phyloP scores from a whole-genome alignment of 306 rosid genomes.

The Inga oerstediana region DNA sequence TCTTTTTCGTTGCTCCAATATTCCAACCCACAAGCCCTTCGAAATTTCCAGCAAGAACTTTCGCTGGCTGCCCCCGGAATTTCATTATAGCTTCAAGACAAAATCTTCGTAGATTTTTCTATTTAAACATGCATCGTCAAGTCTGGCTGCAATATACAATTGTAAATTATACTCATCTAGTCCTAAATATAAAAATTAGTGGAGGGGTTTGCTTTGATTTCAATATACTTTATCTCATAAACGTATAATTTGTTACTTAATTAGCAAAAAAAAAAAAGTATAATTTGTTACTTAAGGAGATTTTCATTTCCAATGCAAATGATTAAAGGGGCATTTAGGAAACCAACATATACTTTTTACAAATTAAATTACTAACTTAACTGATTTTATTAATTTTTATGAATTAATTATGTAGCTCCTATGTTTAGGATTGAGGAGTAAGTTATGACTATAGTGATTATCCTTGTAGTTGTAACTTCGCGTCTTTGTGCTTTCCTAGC shows the following conservation, averaged over 20 bases:
- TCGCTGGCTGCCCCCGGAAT: background rate
- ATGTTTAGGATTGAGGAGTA: background rate
- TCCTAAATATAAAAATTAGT: background rate
- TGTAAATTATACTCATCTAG: background rate
- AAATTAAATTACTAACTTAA: no score
- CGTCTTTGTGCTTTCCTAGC: background rate
- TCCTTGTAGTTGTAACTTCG: background rate
- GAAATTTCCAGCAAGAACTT: constrained; percentile 6
- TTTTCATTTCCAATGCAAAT: no score
- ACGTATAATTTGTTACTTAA: background rate
- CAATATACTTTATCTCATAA: background rate
- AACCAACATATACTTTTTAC: no score
- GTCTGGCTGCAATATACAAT: background rate
- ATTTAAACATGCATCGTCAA: background rate
- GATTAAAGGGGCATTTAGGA: background rate
- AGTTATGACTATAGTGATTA: background rate
- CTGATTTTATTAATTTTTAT: no score
- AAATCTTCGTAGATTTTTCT: background rate
- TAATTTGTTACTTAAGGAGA: background rate
- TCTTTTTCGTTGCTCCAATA: background rate
- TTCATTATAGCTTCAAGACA: background rate
- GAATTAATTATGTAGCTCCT: no score
- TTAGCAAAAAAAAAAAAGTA: no score
- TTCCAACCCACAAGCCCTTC: background rate
- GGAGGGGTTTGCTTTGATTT: background rate